Conservation (phyloP, 495 filamentous ascomycete species). For the Elaphomyces granulatus region DNA sequence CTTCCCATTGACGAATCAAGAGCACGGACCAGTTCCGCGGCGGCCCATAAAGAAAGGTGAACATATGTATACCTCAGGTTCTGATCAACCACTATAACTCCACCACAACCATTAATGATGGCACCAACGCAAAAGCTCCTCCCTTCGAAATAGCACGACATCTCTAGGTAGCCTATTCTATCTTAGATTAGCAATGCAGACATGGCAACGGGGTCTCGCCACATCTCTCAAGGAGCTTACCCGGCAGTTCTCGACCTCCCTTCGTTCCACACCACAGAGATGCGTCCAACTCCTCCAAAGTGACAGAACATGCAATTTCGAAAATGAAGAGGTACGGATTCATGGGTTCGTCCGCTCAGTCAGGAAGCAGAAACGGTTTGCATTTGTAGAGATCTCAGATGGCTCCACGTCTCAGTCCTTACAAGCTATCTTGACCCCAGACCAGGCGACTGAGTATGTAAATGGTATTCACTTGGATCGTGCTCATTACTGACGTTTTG, state of each 20-base stretch:
- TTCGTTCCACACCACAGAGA: slow-evolving; percentile 13
- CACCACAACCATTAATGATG: too few relatives aligned
- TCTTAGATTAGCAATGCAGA: slow-evolving; percentile 34
- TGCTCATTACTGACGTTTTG: slow-evolving; percentile 5
- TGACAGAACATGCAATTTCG: slow-evolving; percentile 16
- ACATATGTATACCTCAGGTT: too few relatives aligned
- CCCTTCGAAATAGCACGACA: too few relatives aligned
- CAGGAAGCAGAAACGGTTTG: slow-evolving; percentile 66
- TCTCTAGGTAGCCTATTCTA: too few relatives aligned
- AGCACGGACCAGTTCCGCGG: too few relatives aligned
- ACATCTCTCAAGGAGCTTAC: slow-evolving; percentile 26
- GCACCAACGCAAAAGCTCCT: too few relatives aligned
- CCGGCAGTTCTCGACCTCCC: slow-evolving; percentile 9
- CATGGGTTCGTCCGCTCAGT: slow-evolving; percentile 75
- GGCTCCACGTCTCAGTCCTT: slow-evolving; percentile 67
- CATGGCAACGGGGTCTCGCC: slow-evolving; percentile 29
- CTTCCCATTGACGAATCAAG: too few relatives aligned
- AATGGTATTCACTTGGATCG: slow-evolving; percentile 4
- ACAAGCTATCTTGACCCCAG: slow-evolving; percentile 67
- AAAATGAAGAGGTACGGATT: slow-evolving; percentile 40
- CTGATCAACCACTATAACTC: too few relatives aligned
- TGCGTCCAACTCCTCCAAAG: slow-evolving; percentile 28
- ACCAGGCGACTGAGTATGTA: slow-evolving; percentile 63
- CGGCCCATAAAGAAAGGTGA: too few relatives aligned
- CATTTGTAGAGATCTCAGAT: slow-evolving; percentile 78